These are phyloP conservation scores for Populus pruinosa DNA, from an alignment of 345 rosid species.

Conservation along the genomic window DNA sequence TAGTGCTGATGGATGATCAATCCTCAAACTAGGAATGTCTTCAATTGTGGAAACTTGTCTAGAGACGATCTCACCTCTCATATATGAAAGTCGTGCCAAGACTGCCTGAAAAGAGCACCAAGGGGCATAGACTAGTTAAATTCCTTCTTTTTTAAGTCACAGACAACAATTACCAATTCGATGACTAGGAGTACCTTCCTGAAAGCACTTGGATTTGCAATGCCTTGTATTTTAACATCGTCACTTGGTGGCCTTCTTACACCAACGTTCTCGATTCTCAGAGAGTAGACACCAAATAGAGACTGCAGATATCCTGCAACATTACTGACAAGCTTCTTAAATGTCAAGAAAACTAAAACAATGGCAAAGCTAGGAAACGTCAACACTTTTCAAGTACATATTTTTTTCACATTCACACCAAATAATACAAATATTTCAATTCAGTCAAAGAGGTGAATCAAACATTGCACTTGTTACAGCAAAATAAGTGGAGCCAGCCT, in stretches of 20 bases:
- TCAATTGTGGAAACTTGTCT: constrained; percentile 46
- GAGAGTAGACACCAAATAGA: constrained; percentile 61
- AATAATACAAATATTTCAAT: not conserved
- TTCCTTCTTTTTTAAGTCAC: not conserved
- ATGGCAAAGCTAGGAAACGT: not conserved
- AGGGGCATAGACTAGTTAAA: not conserved
- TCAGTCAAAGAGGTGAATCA: not conserved
- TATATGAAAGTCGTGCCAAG: constrained; percentile 46
- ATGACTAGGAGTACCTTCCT: constrained; percentile 41
- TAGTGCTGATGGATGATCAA: constrained; percentile 31
- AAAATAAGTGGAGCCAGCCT: too few species aligned
- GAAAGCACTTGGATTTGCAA: constrained; percentile 61
- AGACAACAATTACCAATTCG: not conserved
- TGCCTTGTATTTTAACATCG: constrained; percentile 63
- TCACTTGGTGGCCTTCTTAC: constrained; percentile 64
- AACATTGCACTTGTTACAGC: not conserved
- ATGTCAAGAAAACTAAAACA: not conserved
- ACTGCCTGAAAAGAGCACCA: constrained; percentile 42
- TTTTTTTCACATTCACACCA: not conserved
- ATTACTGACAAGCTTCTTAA: constrained; percentile 4
- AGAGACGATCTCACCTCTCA: constrained; percentile 52
- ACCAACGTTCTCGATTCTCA: constrained; percentile 67
- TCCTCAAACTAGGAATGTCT: constrained; percentile 43
- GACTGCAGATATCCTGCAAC: constrained; percentile 66
- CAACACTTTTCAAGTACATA: not conserved